Evolutionary conservation across 306 rosid species (phyloP), one percentile per base, ranked within the genome.

Genomic region (Trifolium subterraneum): DNA sequence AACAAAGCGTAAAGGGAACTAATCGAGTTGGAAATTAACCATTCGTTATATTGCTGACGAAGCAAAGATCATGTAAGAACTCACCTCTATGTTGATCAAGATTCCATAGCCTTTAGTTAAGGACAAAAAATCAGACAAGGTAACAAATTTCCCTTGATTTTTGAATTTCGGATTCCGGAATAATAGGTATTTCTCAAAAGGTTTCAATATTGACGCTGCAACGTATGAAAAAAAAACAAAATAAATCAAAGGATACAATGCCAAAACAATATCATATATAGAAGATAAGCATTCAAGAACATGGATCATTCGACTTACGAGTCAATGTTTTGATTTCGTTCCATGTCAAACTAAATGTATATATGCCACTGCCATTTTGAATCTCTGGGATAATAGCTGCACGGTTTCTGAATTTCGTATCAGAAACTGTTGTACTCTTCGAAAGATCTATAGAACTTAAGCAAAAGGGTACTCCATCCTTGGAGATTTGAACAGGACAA

Each of bases 401-500:
- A 55, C 61, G 88, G 51, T 1, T 77, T 70, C 47, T 70, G 80
- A 84, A 91, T 3, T 8, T 6, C 42, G 97, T 68, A 14, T 78
- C 64, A 61, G 75, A 78, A 70, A 83, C 87, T 7, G 79, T 73
- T 38, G 97, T 91, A 87, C 88, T 87, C 47, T 87, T 90, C 10
- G 58, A 83, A 69, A 93, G 97, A 84, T 93, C 90, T 65, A 93
- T 85, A 52, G 89, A 80, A 86, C 92, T 89, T 15, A 76, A 81
- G 82, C 97, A 94, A 85, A 94, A 91, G 66, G 93, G 96, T 68
- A 72, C 79, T 68, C 96, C 92, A 67, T 94, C 98, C 72, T 79
- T 87, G 4, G 98, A 74, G 15, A 94, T 82, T 85, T 88, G 97
- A 79, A 94, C 97, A 12, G 93, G 94, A 75, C 96, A 94, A 78